These are phyloP conservation scores for Citrus trifoliata DNA, from an alignment of 345 rosid species.

Conservation along the genomic window DNA sequence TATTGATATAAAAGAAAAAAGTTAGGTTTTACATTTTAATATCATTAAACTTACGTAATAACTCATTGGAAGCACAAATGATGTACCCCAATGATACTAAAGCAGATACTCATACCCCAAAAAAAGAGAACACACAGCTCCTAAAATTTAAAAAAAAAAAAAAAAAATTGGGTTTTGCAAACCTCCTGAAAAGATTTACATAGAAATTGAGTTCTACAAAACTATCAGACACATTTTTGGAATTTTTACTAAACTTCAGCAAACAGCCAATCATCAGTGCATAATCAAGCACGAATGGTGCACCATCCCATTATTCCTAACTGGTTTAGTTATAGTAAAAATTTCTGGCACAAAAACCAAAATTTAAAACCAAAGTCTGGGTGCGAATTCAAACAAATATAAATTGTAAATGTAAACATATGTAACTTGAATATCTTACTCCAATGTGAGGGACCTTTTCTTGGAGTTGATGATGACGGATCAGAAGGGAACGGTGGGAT, in stretches of 20 bases:
- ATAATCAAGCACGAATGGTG: background rate
- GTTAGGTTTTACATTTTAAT: background rate
- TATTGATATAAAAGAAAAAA: background rate
- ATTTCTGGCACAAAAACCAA: background rate
- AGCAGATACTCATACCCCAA: background rate
- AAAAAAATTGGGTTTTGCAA: background rate
- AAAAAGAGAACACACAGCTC: background rate
- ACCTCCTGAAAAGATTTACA: background rate
- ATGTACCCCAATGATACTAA: background rate
- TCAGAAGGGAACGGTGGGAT: conserved; percentile 38
- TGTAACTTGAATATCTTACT: conserved; percentile 41
- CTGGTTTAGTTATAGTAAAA: background rate
- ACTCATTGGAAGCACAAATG: background rate
- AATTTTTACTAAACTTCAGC: background rate
- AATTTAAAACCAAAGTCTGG: background rate
- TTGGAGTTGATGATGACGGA: conserved; percentile 51
- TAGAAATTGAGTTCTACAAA: background rate
- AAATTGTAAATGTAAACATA: background rate
- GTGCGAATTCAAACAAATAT: background rate
- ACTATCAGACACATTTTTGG: background rate
- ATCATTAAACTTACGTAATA: background rate
- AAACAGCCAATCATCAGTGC: background rate
- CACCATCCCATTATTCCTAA: background rate
- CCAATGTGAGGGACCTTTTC: conserved; percentile 44
- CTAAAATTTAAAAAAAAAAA: background rate